Evolutionary conservation across 75 land plant genomes (phyloP), one percentile per base, ranked within the genome.

Genomic region (Pinus albicaulis): DNA sequence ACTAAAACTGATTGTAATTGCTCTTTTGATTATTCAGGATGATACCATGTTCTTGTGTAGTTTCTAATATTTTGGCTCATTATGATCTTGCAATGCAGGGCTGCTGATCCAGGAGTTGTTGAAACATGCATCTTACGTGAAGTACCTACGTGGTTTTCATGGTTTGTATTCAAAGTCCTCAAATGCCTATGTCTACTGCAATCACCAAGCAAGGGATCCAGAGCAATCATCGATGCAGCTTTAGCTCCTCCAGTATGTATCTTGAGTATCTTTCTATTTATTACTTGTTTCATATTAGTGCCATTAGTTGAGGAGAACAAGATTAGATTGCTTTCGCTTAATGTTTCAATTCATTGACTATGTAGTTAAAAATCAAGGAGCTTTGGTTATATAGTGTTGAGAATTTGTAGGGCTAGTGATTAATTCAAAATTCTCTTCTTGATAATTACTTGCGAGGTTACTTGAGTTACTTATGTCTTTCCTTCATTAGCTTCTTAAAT

Each of bases 91-190:
- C 71, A 31, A 68, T 68, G 41, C 75, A 92, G 95, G 76, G 92
- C 90, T 75, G 98, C 84, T 25, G 96, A 93, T 83, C 96, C 98
- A 65, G 98, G 98, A 65, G 79, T 52, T n/a, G 98, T 95, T 17
- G 20, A 83, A 77, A 95, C 98, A 12, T 76, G 79, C 65, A 86
- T 95, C 65, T 78, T 95, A 86, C 76, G 92, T 20, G 98, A 95
- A 83, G 59, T 91, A 60, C 98, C 98, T 58, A 22, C 55, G 20
- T 77, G 41, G 76, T 73, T 93, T 59, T 88, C 89, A 11, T 34
- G 56, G 28, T 1, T 89, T 36, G 84, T 89, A 28, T 81, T 80
- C 71, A 28, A 60, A 2, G 80, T 84, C 22, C 73, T 95, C 64
- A 77, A 76, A 34, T 73, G 79, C 65, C 22, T 91, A 16, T 75